phyloP scores from a whole-genome alignment of 1,139 yeast genomes.

The Suhomyces bokatorum region DNA sequence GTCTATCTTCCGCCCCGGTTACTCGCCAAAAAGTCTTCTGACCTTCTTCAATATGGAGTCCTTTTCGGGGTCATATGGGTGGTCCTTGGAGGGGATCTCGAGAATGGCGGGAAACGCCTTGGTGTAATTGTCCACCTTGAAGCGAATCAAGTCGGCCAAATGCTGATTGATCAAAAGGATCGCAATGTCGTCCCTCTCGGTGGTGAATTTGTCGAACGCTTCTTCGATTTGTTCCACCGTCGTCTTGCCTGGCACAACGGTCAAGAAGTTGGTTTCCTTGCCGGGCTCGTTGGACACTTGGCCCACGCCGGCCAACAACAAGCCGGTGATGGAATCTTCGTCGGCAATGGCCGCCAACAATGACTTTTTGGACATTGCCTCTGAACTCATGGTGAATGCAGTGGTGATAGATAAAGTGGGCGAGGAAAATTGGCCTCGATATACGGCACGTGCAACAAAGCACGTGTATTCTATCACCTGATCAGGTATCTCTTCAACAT shows the following conservation, averaged over 20 bases:
- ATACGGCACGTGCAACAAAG: conserved; percentile 1
- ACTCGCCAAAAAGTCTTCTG: conserved; percentile 92
- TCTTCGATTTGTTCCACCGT: conserved; percentile 71
- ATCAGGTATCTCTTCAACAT: background rate
- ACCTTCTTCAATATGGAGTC: conserved; percentile 94
- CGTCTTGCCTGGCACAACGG: conserved; percentile 80
- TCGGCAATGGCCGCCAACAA: conserved; percentile 93
- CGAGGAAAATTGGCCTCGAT: background rate
- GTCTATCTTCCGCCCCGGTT: conserved; percentile 12
- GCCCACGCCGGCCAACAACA: conserved; percentile 94
- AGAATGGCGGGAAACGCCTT: conserved; percentile 94
- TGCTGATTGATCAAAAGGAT: conserved; percentile 91
- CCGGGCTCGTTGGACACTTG: conserved; percentile 67
- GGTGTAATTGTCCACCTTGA: conserved; percentile 77
- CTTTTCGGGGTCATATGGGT: conserved; percentile 97
- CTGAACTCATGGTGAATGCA: conserved; percentile 28
- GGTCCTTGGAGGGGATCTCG: conserved; percentile 98
- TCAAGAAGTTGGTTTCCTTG: conserved; percentile 76
- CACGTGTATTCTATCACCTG: background rate
- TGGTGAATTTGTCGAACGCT: conserved; percentile 74
- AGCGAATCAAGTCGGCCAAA: conserved; percentile 87
- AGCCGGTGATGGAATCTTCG: conserved; percentile 96
- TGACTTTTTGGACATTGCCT: conserved; percentile 63
- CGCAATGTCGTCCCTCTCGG: conserved; percentile 84
- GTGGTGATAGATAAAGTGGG: background rate